Conservation (phyloP, 2,329 filamentous ascomycete genomes). For the Ophiocordyceps sinensis region DNA sequence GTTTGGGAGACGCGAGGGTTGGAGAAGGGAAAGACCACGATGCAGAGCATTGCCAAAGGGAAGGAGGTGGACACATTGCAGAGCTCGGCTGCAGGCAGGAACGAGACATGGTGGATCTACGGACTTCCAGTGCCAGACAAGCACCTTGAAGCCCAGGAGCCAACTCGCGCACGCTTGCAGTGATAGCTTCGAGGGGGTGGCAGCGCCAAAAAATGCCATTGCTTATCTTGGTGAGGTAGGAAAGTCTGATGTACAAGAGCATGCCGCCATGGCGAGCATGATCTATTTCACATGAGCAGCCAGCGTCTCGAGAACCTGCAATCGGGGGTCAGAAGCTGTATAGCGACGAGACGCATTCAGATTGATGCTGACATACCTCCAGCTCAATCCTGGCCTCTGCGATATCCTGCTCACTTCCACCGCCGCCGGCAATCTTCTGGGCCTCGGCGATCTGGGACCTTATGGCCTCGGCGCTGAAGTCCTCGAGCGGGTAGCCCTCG, state of each 20-base stretch:
- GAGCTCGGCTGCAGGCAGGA: no score
- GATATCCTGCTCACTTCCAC: conserved; percentile 91
- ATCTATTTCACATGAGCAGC: conserved; percentile 69
- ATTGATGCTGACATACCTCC: conserved; percentile 46
- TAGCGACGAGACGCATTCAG: not conserved
- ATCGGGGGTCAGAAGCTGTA: not conserved
- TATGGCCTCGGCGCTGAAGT: conserved; percentile 88
- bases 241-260: conserved; percentile 28
- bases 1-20: no score
- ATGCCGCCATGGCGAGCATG: conserved; percentile 26
- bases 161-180: not conserved
- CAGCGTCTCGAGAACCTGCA: conserved; percentile 68
- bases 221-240: conserved; percentile 19
- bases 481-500: conserved; percentile 86
- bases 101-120: no score
- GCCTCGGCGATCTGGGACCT: conserved; percentile 83
- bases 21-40: no score
- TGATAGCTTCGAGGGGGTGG: not conserved
- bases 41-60: no score
- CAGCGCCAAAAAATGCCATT: conserved; percentile 4
- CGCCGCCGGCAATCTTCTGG: conserved; percentile 83
- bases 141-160: no score
- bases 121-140: no score
- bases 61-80: no score
- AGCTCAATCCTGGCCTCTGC: conserved; percentile 98